Evolutionary conservation across 2,329 filamentous ascomycete genomes (phyloP), one percentile per base, ranked within the genome.

Genomic region (Camptophora hylomeconis): DNA sequence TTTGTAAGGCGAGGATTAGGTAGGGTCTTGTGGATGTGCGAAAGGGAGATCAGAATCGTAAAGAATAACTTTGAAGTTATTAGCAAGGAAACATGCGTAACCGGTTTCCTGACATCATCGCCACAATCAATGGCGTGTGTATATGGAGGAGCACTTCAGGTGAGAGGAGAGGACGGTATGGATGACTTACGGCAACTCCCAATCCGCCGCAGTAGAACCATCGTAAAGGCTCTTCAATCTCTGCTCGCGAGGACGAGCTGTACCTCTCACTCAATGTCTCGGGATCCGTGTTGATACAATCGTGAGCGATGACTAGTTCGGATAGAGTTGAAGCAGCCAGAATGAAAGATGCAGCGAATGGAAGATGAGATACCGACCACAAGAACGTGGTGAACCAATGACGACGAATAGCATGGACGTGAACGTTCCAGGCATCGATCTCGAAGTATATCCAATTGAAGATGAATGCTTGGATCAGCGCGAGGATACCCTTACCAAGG

Each of bases 391-490:
- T 36, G 4, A 32, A 7, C 26, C 25, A 29, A 17, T 61, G 58
- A 2, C 71, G 56, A 7, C 73, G 58, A 32, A 78, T 77, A 6
- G 73, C 72, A 49, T 77, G 73, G 0, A 63, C 49, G 26, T 65
- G 60, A 11, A 76, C 53, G 43, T 69, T 67, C 32, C 58, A 57
- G 10, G 55, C 60, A 45, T 75, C 72, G 19, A 76, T 60, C 43
- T 77, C 70, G 44, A 75, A 74, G 46, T 75, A 75, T 7, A 75
- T 57, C 67, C 69, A 72, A 42, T 73, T 72, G 42, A 72, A 69
- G 26, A 60, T 53, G 44, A 70, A 73, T 0, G 67, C 66, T 40
- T 72, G 69, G 3, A 69, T 52, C 1, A 74, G 51, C 0, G 69
- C 69, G 8, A 75, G 48, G 7, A 72, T 56, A 1, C 71, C 71